Evolutionary conservation across 1,284 basidiomycete species (phyloP), one percentile per base, ranked within the genome.

Genomic region (Gomphus sp.): DNA sequence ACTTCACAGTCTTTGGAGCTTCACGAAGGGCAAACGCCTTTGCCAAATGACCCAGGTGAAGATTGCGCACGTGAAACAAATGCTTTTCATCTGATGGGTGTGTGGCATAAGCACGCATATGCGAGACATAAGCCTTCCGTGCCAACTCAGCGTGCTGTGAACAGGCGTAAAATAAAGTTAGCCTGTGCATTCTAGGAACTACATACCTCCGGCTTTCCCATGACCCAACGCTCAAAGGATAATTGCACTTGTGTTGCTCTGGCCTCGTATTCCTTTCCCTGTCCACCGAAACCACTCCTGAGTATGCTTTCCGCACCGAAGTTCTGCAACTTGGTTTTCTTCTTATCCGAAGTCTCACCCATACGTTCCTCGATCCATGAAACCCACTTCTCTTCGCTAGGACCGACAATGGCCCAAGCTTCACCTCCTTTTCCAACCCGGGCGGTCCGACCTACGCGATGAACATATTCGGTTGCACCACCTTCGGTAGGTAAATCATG

Each of bases 401-500:
- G 93, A 2, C 86, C 75, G 41, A 99, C 84, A 62, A 99, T 85
- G 63, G 89, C 87, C 94, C 96, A 99, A 2, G 93, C 92, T 71
- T 98, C 91, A 52, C 87, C 87, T 11, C 80, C 77, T 61, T 79
- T 90, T 18, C 97, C 97, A 1, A 89, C 96, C 71, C 97, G 91
- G 9, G 97, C 97, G 1, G 97, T 99, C 62, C 97, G 86, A 31
- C 97, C 97, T 6, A 99, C 91, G 50, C 97, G 83, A 73, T 99
- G 97, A 5, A 99, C 86, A 67, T 99, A 99, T 71, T 99, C 97
- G 25, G 90, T 97, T 16, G 89, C 88, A 2, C 97, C 96, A 14
- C 94, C 92, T 74, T 99, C 97, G 0, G 97, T 99, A 0, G 97
- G 96, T 31, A 98, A 81, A 71, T 99, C 97, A 69, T 96, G 96